Evolutionary conservation across 345 rosid genomes (phyloP).

Genomic region (Gossypium longicalyx): DNA sequence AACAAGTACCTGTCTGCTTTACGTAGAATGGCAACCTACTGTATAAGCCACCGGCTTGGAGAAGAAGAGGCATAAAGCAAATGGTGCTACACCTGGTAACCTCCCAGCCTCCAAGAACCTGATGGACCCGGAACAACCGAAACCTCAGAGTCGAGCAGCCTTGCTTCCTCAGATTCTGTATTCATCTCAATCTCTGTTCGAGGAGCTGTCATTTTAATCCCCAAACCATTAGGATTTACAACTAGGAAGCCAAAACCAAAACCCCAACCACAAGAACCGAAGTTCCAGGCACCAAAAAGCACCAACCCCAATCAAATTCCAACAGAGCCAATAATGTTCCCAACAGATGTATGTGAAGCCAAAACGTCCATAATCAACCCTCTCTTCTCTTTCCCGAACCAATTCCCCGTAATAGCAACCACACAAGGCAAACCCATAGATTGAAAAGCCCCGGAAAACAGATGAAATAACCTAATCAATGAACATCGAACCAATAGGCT

Average conservation of each 20-base stretch:
- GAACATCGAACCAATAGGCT: neutral
- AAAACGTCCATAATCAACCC: conserved; percentile 88
- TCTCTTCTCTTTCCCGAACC: conserved; percentile 39
- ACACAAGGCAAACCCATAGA: conserved; percentile 34
- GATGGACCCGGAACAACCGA: conserved; percentile 27
- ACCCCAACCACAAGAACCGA: conserved; percentile 53
- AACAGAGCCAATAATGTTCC: conserved; percentile 82
- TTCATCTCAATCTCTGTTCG: conserved; percentile 58
- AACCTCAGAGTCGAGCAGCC: conserved; percentile 29
- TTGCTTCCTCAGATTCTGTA: conserved; percentile 50
- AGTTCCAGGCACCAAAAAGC: conserved; percentile 69
- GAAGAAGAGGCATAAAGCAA: conserved; percentile 79
- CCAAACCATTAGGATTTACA: conserved; percentile 68
- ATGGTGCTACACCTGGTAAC: conserved; percentile 78
- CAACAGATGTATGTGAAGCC: conserved; percentile 85
- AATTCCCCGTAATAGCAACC: neutral
- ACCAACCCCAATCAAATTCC: conserved; percentile 97
- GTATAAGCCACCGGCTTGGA: conserved; percentile 93
- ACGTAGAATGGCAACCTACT: conserved; percentile 88
- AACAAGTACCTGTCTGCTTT: conserved; percentile 65
- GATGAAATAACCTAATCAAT: neutral
- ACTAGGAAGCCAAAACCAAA: conserved; percentile 59
- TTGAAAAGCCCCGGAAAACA: neutral
- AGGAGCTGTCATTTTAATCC: conserved; percentile 29
- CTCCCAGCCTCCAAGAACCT: conserved; percentile 85